Percentiles rank a stretch among this genome's conserved stretches.
Evolutionary conservation across 1,284 basidiomycete species (phyloP).

Genomic region (Cutaneotrichosporon sp.): DNA sequence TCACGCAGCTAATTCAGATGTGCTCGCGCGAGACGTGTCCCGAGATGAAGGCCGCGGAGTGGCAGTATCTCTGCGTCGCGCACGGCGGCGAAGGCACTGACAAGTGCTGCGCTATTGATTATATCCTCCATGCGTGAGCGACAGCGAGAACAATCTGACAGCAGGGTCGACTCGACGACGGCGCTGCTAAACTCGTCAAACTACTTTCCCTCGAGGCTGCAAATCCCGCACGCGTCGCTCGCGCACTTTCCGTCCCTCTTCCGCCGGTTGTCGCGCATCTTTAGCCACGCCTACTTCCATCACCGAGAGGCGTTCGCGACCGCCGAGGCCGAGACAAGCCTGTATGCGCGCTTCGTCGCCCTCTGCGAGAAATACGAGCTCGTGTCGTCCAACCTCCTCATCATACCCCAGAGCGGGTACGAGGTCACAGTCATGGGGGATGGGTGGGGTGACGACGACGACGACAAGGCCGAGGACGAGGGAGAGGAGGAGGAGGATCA

Average conservation of each 20-base stretch:
- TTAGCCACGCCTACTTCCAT: constrained; percentile 92
- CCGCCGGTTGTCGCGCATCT: constrained; percentile 81
- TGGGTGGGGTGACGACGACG: constrained; percentile 26
- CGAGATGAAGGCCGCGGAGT: constrained; percentile 96
- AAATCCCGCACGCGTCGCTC: constrained; percentile 74
- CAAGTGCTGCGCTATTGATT: constrained; percentile 97
- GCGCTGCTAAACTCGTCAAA: constrained; percentile 87
- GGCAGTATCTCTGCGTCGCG: constrained; percentile 93
- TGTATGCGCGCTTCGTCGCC: constrained; percentile 86
- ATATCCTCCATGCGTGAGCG: constrained; percentile 79
- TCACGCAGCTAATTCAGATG: constrained; percentile 78
- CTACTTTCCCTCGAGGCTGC: constrained; percentile 84
- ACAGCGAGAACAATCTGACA: constrained; percentile 62
- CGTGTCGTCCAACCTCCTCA: constrained; percentile 70
- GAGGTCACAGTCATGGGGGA: constrained; percentile 18
- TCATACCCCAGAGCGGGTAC: constrained; percentile 61
- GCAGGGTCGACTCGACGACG: constrained; percentile 88
- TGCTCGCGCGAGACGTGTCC: constrained; percentile 82
- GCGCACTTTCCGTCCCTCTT: constrained; percentile 74
- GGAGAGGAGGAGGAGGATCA: constrained; percentile 9
- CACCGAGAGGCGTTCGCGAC: constrained; percentile 72
- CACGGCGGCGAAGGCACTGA: constrained; percentile 57
- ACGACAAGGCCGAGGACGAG: constrained; percentile 24
- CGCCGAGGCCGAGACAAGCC: constrained; percentile 70
- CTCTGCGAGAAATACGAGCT: constrained; percentile 79